A percentile compares a stretch with the other conserved stretches of the same genome.
Conservation (phyloP, 495 filamentous ascomycete species). For the Lichina pygmaea region DNA sequence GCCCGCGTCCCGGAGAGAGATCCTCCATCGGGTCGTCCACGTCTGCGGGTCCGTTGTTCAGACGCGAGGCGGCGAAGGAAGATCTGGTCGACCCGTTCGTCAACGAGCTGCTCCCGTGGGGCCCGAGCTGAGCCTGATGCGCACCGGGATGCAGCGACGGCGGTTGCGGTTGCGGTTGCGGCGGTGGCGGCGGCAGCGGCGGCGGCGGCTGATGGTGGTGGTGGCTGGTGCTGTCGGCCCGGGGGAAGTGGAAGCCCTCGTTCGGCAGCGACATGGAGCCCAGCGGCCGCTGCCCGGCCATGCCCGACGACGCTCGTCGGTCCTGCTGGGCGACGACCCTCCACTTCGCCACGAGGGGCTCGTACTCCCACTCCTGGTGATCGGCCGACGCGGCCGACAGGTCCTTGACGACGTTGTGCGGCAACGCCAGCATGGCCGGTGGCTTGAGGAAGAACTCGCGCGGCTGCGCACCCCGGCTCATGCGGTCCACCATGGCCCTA, state of each 20-base stretch:
- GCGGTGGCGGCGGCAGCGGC: neutral
- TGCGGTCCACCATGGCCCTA: constrained; percentile 36
- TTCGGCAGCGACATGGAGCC: constrained; percentile 1
- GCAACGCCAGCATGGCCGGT: constrained; percentile 32
- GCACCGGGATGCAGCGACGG: neutral
- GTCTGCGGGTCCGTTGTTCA: neutral
- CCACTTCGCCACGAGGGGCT: constrained; percentile 28
- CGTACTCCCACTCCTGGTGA: constrained; percentile 24
- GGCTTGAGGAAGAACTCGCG: constrained; percentile 41
- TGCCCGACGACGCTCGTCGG: constrained; percentile 4
- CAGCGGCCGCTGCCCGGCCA: constrained; percentile 9
- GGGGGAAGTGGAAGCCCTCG: neutral
- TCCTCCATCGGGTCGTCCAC: neutral
- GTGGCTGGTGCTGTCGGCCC: no score
- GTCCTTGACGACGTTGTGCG: constrained; percentile 10
- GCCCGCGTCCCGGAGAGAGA: neutral
- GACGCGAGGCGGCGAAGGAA: neutral
- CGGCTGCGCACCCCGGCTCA: constrained; percentile 40
- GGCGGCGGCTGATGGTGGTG: neutral
- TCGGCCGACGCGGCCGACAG: constrained; percentile 4
- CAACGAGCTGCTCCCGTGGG: neutral
- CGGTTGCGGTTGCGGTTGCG: neutral
- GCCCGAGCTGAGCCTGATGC: neutral
- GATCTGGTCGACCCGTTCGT: neutral
- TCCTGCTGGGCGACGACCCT: constrained; percentile 19